Base-by-base conservation (phyloP, 2,329 filamentous ascomycete genomes). In the Colletotrichum sp. region DNA sequence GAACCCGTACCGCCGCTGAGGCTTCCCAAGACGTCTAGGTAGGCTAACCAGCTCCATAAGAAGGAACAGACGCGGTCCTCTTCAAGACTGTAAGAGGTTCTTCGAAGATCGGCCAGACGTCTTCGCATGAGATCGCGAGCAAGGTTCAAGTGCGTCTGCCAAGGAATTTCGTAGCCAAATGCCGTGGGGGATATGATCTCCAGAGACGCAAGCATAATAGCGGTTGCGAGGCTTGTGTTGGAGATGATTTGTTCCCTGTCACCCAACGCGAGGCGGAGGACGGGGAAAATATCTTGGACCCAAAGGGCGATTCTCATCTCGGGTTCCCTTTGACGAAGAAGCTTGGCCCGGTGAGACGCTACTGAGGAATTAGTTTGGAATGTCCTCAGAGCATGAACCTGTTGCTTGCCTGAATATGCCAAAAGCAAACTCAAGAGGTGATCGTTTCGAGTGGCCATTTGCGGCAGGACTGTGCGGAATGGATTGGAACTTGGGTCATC, bases 121-220 rank as follows among this genome's bases (percentile, higher is more conserved):
- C 92, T 90, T 16, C 92, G 87, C 80, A 96, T 96, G 79, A 98
- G 91, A 79, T 94, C 91, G 4, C 95, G 91, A 2, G 95, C 95
- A 69, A 95, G 91, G 72, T 92, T 91, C 2, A 98, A 89, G 83
- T 98, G 95, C 68, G 90, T 91, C 81, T 96, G 94, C 95, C 95
- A 98, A 1, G 94, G 90, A 69, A 96, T 94, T 1, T 92, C 89
- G n/a, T 95, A 93, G 70, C 94, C 95, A 81, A 97, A 96, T 0
- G 94, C 94, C 72, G 93, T 93, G 0, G 95, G 95, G 0, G 94
- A 95, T 66, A 97, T 93, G 72, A 97, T 96, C 81, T 97, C 95
- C 24, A 97, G 87, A 2, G 95, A 96, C 1, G 95, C 92, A 62
- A 98, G 90, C 94, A 97, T 96, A 77, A 98, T 96, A 9, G 95